A percentile compares a stretch with the other conserved stretches of the same genome.
Conservation (phyloP, 2,329 filamentous ascomycete genomes). For the Penicillium concentricum region DNA sequence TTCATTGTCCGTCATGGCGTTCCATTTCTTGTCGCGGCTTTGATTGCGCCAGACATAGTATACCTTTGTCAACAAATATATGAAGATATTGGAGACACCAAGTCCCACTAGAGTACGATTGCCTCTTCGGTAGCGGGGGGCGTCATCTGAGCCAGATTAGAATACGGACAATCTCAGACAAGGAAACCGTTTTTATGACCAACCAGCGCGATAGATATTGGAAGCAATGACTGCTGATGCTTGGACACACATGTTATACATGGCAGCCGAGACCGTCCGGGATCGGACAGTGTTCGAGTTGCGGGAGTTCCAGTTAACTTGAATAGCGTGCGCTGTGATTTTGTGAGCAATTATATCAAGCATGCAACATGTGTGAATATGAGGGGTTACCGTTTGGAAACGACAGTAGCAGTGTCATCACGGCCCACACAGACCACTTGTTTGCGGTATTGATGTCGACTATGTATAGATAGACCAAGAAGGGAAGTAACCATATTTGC, state of each 20-base stretch:
- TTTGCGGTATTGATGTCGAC: constrained; percentile 45
- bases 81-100: constrained; percentile 23
- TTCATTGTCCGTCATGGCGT: constrained; percentile 31
- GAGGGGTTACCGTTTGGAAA: constrained; percentile 47
- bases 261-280: constrained; percentile 36
- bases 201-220: constrained; percentile 37
- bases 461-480: constrained; percentile 52
- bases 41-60: constrained; percentile 36
- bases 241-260: constrained; percentile 45
- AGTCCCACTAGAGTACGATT: constrained; percentile 35
- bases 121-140: constrained; percentile 47
- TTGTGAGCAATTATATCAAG: background rate
- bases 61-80: constrained; percentile 31
- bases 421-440: constrained; percentile 53
- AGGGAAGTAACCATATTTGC: constrained; percentile 54
- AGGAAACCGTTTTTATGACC: constrained; percentile 1
- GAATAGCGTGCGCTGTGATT: constrained; percentile 52
- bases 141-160: constrained; percentile 32
- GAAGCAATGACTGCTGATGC: constrained; percentile 34
- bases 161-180: background rate
- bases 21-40: constrained; percentile 30
- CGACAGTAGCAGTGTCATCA: constrained; percentile 53
- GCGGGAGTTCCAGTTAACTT: constrained; percentile 43
- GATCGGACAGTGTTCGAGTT: constrained; percentile 42
- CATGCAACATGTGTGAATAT: background rate